Evolutionary conservation across 805 yeast species (phyloP).

Genomic region (Wickerhamomyces strasburgensis): DNA sequence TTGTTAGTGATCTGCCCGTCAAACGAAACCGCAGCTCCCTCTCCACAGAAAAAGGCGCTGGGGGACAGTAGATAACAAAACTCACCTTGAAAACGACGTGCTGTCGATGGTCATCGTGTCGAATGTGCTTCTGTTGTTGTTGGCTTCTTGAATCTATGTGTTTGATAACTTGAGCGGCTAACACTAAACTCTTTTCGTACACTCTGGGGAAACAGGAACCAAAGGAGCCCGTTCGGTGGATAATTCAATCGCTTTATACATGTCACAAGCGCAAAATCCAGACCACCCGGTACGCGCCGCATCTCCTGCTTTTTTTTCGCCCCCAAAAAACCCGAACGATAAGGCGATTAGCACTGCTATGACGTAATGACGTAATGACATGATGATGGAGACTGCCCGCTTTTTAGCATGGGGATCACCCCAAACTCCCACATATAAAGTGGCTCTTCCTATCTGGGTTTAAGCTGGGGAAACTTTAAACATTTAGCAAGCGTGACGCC

Average conservation of each 20-base stretch:
- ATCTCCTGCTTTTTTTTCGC: conserved; percentile 2
- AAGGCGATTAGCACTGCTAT: no score
- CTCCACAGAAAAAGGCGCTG: neutral
- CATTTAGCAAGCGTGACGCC: no score
- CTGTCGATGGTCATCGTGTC: conserved; percentile 5
- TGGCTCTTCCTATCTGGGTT: no score
- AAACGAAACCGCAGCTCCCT: neutral
- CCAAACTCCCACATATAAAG: no score
- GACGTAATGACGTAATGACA: no score
- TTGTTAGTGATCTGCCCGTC: neutral
- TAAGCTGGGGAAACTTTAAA: no score
- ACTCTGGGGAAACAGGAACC: neutral
- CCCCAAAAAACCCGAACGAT: no score
- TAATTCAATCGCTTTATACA: neutral
- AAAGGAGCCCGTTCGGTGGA: no score
- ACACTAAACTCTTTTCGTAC: neutral
- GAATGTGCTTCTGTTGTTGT: no score
- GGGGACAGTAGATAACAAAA: neutral
- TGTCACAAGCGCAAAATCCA: neutral
- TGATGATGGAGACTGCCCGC: no score
- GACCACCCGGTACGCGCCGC: conserved; percentile 34
- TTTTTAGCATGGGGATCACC: no score
- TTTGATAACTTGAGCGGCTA: neutral
- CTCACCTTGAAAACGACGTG: neutral
- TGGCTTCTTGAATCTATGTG: no score